Evolutionary conservation across 257 asterid genomes (phyloP).

Genomic region (Solanum habrochaites): DNA sequence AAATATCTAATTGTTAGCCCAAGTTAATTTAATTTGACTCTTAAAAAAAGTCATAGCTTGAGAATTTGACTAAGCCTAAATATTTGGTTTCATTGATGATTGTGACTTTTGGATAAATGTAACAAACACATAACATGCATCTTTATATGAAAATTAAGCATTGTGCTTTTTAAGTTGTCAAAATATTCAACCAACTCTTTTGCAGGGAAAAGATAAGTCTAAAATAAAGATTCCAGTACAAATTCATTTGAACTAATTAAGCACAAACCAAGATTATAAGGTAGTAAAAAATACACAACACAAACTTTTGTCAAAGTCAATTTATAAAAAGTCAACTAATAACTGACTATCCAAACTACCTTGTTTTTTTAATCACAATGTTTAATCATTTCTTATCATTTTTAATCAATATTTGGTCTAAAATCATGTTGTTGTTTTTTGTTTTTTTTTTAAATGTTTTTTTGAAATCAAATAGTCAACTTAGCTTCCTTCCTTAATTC

Average conservation of each 20-base stretch:
- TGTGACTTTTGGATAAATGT: background rate
- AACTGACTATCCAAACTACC: background rate
- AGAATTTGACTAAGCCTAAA: background rate
- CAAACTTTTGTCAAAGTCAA: background rate
- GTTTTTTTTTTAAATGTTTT: too few relatives aligned
- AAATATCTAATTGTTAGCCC: background rate
- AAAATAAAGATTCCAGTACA: background rate
- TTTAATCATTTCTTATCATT: background rate
- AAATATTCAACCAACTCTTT: background rate
- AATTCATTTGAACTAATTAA: background rate
- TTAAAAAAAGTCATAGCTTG: background rate
- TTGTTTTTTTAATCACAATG: background rate
- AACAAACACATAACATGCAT: background rate
- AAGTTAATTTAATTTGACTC: background rate
- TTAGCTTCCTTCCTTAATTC: background rate
- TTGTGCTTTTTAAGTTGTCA: background rate
- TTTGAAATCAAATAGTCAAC: background rate
- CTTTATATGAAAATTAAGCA: background rate
- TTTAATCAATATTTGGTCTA: background rate
- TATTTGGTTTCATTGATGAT: too few relatives aligned
- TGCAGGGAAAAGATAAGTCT: background rate
- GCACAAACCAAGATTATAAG: background rate
- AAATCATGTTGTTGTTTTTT: background rate
- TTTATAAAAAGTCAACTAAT: background rate
- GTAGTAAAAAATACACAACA: background rate